Conservation (phyloP, 108 stramenopile species). For the Cylindrotheca fusiformis region DNA sequence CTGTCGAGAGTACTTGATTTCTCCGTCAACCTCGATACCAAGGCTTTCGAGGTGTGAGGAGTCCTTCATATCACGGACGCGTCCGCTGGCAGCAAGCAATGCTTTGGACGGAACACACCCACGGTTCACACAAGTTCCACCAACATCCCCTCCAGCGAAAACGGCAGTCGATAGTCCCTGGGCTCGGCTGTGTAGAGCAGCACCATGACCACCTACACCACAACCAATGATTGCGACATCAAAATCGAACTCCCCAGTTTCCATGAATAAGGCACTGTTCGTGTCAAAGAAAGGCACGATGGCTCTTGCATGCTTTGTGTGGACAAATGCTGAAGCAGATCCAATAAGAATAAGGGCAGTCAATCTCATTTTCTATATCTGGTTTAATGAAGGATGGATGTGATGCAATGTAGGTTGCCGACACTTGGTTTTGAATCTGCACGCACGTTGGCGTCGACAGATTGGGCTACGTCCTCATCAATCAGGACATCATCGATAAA, state of each 20-base stretch:
- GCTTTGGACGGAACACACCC: slow-evolving; percentile 99
- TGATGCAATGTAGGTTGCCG: too few species aligned
- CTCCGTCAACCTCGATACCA: slow-evolving; percentile 67
- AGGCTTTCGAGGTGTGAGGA: slow-evolving; percentile 66
- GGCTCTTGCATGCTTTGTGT: neutral
- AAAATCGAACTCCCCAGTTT: slow-evolving; percentile 59
- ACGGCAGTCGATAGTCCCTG: slow-evolving; percentile 92
- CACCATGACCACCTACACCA: slow-evolving; percentile 99
- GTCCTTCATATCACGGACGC: slow-evolving; percentile 93
- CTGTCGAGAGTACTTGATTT: slow-evolving; percentile 81
- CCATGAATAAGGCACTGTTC: slow-evolving; percentile 21
- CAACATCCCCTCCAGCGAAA: slow-evolving; percentile 92
- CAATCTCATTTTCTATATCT: neutral
- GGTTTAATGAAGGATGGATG: too few species aligned
- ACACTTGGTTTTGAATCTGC: too few species aligned
- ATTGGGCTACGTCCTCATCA: too few species aligned
- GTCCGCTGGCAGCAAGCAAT: slow-evolving; percentile 92
- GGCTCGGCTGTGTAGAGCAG: slow-evolving; percentile 93
- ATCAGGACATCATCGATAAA: too few species aligned
- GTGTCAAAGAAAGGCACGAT: neutral
- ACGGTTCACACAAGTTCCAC: slow-evolving; percentile 97
- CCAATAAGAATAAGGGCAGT: neutral
- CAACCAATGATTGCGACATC: slow-evolving; percentile 94
- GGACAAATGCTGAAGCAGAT: neutral
- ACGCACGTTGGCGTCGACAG: too few species aligned